phyloP scores from a whole-genome alignment of 2,329 filamentous ascomycete genomes.

The Akanthomyces lecanii region DNA sequence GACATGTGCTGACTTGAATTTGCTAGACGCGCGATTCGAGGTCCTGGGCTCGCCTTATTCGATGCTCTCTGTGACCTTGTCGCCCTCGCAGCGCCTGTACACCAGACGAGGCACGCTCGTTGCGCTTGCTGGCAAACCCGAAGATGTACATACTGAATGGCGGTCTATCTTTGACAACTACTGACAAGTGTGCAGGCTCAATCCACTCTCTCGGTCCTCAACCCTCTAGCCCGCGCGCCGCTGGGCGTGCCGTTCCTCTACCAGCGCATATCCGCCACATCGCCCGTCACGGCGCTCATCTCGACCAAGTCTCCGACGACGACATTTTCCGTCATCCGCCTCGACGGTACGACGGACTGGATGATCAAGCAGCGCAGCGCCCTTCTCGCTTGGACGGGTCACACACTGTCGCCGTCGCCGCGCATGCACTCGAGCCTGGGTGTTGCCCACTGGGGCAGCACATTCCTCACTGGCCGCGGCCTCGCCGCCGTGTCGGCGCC shows the following conservation, averaged over 20 bases:
- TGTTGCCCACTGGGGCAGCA: slow-evolving; percentile 86
- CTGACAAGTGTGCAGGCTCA: slow-evolving; percentile 56
- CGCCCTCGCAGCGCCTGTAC: slow-evolving; percentile 89
- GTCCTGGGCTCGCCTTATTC: slow-evolving; percentile 90
- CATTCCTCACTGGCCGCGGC: slow-evolving; percentile 81
- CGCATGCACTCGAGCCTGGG: slow-evolving; percentile 71
- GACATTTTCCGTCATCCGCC: slow-evolving; percentile 79
- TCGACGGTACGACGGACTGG: slow-evolving; percentile 95
- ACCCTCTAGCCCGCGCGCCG: slow-evolving; percentile 73
- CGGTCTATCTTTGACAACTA: no score
- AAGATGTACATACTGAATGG: slow-evolving; percentile 61
- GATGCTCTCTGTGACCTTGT: slow-evolving; percentile 86
- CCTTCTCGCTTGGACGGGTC: slow-evolving; percentile 93
- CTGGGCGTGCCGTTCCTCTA: slow-evolving; percentile 93
- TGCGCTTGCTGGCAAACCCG: slow-evolving; percentile 81
- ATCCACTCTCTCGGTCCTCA: slow-evolving; percentile 82
- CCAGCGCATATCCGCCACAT: slow-evolving; percentile 82
- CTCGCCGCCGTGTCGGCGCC: slow-evolving; percentile 79
- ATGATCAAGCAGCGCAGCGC: slow-evolving; percentile 83
- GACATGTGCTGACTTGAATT: background rate
- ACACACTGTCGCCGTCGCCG: slow-evolving; percentile 72
- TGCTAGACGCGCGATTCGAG: slow-evolving; percentile 85
- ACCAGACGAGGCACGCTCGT: slow-evolving; percentile 89
- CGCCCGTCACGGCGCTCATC: slow-evolving; percentile 82
- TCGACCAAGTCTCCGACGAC: slow-evolving; percentile 82